Evolutionary conservation across 1,139 yeast genomes (phyloP).

Genomic region (Taphrina flavorubra): DNA sequence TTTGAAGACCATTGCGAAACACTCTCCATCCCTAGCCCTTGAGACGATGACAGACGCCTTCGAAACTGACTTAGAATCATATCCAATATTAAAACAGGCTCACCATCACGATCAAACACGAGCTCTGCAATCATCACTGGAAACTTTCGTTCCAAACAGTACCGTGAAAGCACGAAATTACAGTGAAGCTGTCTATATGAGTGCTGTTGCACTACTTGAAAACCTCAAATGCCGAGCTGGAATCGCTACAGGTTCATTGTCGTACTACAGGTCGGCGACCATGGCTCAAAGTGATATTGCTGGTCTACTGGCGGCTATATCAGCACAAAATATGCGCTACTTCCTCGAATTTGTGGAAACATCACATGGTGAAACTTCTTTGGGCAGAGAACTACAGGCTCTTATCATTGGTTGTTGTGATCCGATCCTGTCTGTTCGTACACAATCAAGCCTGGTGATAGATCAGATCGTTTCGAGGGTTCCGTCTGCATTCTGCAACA

Average conservation of each 20-base stretch:
- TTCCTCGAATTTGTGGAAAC: slow-evolving; percentile 54
- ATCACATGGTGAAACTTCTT: slow-evolving; percentile 52
- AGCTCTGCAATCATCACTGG: slow-evolving; percentile 49
- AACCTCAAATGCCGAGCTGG: slow-evolving; percentile 79
- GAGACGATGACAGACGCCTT: slow-evolving; percentile 83
- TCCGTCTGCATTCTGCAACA: slow-evolving; percentile 85
- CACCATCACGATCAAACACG: slow-evolving; percentile 81
- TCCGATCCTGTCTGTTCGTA: slow-evolving; percentile 74
- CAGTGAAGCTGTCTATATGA: slow-evolving; percentile 84
- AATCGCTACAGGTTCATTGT: slow-evolving; percentile 72
- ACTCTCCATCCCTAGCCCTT: slow-evolving; percentile 90
- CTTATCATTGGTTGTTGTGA: slow-evolving; percentile 78
- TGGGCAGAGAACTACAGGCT: slow-evolving; percentile 66
- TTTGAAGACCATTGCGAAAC: slow-evolving; percentile 76
- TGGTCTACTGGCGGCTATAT: slow-evolving; percentile 68
- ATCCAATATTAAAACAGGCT: slow-evolving; percentile 87
- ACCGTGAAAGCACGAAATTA: slow-evolving; percentile 64
- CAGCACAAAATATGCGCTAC: slow-evolving; percentile 64
- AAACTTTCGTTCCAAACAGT: slow-evolving; percentile 30
- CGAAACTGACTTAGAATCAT: slow-evolving; percentile 89
- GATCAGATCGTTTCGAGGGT: slow-evolving; percentile 67
- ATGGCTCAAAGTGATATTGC: slow-evolving; percentile 74
- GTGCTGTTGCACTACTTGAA: slow-evolving; percentile 82
- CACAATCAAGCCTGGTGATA: slow-evolving; percentile 79
- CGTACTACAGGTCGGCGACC: slow-evolving; percentile 87